These are phyloP conservation scores for Penicillium sp. DNA, from an alignment of 2,329 filamentous ascomycete genomes.

Conservation along the genomic window DNA sequence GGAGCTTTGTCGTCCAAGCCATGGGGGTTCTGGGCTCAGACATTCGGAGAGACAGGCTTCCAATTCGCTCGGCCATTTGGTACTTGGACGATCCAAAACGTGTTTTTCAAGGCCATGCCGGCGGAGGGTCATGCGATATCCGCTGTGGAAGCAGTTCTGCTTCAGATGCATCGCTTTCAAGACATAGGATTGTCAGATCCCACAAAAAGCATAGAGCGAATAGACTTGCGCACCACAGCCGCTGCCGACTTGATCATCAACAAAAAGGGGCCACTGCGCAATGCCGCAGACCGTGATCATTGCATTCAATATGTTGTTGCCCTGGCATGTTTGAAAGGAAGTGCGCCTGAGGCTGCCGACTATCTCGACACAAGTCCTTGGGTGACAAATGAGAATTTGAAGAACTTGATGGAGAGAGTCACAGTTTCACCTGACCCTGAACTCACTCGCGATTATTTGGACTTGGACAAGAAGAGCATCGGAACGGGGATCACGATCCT, in stretches of 20 bases:
- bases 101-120: conserved; percentile 31
- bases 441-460: conserved; percentile 36
- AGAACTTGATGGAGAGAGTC: conserved; percentile 31
- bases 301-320: conserved; percentile 40
- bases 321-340: conserved; percentile 36
- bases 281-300: conserved; percentile 41
- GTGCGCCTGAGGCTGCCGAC: conserved; percentile 25
- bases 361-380: conserved; percentile 33
- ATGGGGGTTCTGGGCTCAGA: conserved; percentile 41
- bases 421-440: conserved; percentile 26
- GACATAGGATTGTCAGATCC: conserved; percentile 13
- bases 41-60: conserved; percentile 25
- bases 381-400: conserved; percentile 22
- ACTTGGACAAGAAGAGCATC: conserved; percentile 30
- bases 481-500: conserved; percentile 30
- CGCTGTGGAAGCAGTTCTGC: conserved; percentile 37
- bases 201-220: conserved; percentile 24
- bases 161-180: conserved; percentile 16
- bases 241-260: conserved; percentile 39
- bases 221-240: conserved; percentile 33
- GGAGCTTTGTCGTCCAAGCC: conserved; percentile 33
- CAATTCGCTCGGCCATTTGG: conserved; percentile 22
- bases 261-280: conserved; percentile 31
- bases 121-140: conserved; percentile 40
- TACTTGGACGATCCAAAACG: conserved; percentile 26